These are phyloP conservation scores for Elaeis guineensis DNA, from an alignment of 176 grass and related monocot genomes.

Conservation along the genomic window DNA sequence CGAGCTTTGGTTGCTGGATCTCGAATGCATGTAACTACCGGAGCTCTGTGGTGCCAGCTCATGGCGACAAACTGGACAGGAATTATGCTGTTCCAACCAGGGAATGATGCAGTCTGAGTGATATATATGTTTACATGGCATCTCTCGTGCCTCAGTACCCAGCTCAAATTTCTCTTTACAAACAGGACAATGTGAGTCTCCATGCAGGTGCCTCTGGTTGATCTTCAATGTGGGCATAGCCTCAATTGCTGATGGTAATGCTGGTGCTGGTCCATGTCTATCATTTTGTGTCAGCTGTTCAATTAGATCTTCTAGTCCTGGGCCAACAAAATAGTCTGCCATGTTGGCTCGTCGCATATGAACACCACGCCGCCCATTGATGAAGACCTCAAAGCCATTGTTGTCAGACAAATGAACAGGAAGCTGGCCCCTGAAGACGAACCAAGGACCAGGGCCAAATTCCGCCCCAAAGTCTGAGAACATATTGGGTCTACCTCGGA, in stretches of 20 bases:
- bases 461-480: slow-evolving; percentile 72
- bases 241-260: slow-evolving; percentile 55
- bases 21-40: slow-evolving; percentile 41
- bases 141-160: slow-evolving; percentile 61
- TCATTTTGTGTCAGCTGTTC: slow-evolving; percentile 68
- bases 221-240: slow-evolving; percentile 76
- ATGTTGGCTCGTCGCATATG: slow-evolving; percentile 51
- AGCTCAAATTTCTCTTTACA: slow-evolving; percentile 86
- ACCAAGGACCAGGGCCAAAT: slow-evolving; percentile 60
- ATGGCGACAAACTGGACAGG: slow-evolving; percentile 79
- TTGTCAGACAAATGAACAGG: slow-evolving; percentile 52
- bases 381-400: slow-evolving; percentile 35
- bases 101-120: slow-evolving; percentile 83
- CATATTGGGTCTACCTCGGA: slow-evolving; percentile 34
- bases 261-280: slow-evolving; percentile 62
- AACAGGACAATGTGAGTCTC: slow-evolving; percentile 78
- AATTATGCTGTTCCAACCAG: slow-evolving; percentile 91
- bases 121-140: slow-evolving; percentile 90
- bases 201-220: slow-evolving; percentile 58
- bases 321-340: slow-evolving; percentile 74
- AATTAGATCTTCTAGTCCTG: slow-evolving; percentile 71
- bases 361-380: slow-evolving; percentile 45
- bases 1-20: slow-evolving; percentile 43
- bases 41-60: slow-evolving; percentile 57
- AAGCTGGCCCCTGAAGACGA: slow-evolving; percentile 69